Evolutionary conservation across 305 asterid species (phyloP).

Genomic region (Striga hermonthica): DNA sequence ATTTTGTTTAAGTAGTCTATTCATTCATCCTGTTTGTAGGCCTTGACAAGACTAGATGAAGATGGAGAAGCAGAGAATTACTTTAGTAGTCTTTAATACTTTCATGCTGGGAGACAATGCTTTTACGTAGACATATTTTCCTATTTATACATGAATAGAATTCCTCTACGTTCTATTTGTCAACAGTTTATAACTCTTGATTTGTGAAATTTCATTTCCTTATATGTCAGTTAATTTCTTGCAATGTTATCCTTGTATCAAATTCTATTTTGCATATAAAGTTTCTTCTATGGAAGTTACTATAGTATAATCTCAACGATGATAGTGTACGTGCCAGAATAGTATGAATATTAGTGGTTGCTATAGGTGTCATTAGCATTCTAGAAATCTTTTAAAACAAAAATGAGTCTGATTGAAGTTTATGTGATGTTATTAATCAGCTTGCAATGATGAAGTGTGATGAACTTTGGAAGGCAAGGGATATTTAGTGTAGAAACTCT

Average conservation of each 20-base stretch:
- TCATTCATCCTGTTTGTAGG: constrained; percentile 77
- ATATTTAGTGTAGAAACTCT: constrained; percentile 31
- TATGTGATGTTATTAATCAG: constrained; percentile 57
- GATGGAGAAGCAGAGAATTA: constrained; percentile 55
- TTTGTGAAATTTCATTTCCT: constrained; percentile 17
- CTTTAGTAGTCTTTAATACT: constrained; percentile 40
- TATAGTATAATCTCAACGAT: constrained; percentile 7
- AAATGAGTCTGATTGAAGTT: constrained; percentile 35
- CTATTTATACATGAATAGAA: constrained; percentile 32
- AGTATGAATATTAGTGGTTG: constrained; percentile 20
- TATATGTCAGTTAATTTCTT: constrained; percentile 4
- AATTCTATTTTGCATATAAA: constrained; percentile 6
- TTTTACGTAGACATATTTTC: constrained; percentile 32
- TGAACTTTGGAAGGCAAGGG: constrained; percentile 58
- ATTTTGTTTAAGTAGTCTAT: constrained; percentile 43
- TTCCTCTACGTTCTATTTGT: constrained; percentile 17
- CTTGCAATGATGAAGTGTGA: constrained; percentile 89
- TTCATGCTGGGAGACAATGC: constrained; percentile 37
- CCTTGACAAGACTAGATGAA: constrained; percentile 87
- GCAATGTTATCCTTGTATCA: constrained; percentile 15
- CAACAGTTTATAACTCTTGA: constrained; percentile 25
- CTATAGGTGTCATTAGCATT: constrained; percentile 14
- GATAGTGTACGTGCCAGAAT: constrained; percentile 17
- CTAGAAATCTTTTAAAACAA: not conserved
- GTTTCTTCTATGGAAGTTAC: constrained; percentile 14